Percentiles rank a stretch among this genome's conserved stretches.
Conservation (phyloP, 129 eudicot genomes). For the Pseudognaphalium luteoalbum region DNA sequence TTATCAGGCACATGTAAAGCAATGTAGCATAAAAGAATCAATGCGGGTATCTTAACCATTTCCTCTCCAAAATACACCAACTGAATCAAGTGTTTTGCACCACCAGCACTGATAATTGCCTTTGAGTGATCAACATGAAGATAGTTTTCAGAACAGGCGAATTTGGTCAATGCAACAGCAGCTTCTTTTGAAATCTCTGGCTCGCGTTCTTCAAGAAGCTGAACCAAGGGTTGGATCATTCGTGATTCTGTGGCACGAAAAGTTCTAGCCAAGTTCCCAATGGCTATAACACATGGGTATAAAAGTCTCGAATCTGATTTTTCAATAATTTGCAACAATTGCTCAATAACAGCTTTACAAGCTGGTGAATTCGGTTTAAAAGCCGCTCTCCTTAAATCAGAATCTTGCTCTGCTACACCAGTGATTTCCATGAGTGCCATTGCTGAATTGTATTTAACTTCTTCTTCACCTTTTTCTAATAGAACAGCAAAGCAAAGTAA, state of each 20-base stretch:
- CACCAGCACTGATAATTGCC: slow-evolving; percentile 46
- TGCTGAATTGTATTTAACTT: slow-evolving; percentile 45
- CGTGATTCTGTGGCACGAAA: slow-evolving; percentile 46
- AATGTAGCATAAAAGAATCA: slow-evolving; percentile 43
- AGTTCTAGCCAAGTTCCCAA: slow-evolving; percentile 47
- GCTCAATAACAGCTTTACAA: slow-evolving; percentile 46
- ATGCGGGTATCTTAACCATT: slow-evolving; percentile 36
- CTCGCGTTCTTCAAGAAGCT: slow-evolving; percentile 42
- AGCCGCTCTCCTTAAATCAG: slow-evolving; percentile 45
- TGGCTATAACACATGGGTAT: slow-evolving; percentile 39
- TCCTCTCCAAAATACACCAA: slow-evolving; percentile 46
- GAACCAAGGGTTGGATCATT: slow-evolving; percentile 46
- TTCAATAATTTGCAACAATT: slow-evolving; percentile 37
- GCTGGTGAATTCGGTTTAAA: slow-evolving; percentile 49
- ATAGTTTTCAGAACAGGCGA: slow-evolving; percentile 40
- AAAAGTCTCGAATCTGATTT: slow-evolving; percentile 41
- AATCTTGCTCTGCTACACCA: slow-evolving; percentile 44
- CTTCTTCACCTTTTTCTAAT: slow-evolving; percentile 48
- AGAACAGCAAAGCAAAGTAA: slow-evolving; percentile 50
- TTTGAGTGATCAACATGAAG: slow-evolving; percentile 46
- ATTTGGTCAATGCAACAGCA: slow-evolving; percentile 32
- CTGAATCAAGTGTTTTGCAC: slow-evolving; percentile 41
- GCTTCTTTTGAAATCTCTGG: slow-evolving; percentile 39
- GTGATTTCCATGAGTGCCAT: slow-evolving; percentile 57
- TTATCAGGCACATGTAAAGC: slow-evolving; percentile 43